phyloP scores from a whole-genome alignment of 148 eudicot species.

The Amaranthus hypochondriacus region DNA sequence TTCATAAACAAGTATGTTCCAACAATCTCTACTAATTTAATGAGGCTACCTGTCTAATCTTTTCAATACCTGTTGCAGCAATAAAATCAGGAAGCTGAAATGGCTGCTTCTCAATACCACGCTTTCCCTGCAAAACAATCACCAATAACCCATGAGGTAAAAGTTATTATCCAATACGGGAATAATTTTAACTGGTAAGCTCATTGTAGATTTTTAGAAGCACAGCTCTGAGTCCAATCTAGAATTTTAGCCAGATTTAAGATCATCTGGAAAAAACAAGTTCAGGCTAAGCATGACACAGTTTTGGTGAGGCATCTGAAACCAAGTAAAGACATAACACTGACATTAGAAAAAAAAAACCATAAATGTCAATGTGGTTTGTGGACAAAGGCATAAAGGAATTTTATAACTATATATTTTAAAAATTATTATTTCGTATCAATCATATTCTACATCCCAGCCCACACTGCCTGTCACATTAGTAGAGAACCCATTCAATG shows the following conservation, averaged over 20 bases:
- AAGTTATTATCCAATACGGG: conserved; percentile 11
- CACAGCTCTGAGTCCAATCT: conserved; percentile 10
- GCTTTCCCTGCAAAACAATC: conserved; percentile 75
- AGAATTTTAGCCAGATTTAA: conserved; percentile 4
- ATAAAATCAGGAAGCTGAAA: conserved; percentile 99
- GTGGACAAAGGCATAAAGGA: background rate
- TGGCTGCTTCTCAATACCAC: conserved; percentile 97
- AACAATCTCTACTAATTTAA: background rate
- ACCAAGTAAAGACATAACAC: conserved; percentile 19
- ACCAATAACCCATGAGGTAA: conserved; percentile 37
- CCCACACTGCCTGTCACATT: conserved; percentile 43
- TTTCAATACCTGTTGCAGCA: conserved; percentile 98
- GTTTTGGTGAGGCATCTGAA: conserved; percentile 18
- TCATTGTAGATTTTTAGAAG: background rate
- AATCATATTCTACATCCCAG: conserved; percentile 35
- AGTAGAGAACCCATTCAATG: conserved; percentile 36
- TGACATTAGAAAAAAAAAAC: conserved; percentile 16
- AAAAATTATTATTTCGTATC: background rate
- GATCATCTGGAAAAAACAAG: conserved; percentile 13
- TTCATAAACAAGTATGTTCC: background rate
- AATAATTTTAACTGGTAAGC: background rate
- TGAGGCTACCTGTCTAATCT: conserved; percentile 81
- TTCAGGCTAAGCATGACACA: conserved; percentile 26
- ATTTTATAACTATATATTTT: background rate
- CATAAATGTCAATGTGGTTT: background rate